Percentiles rank a stretch among this genome's conserved stretches.
phyloP scores from a whole-genome alignment of 2,329 filamentous ascomycete genomes.

The Bisporella sp. region DNA sequence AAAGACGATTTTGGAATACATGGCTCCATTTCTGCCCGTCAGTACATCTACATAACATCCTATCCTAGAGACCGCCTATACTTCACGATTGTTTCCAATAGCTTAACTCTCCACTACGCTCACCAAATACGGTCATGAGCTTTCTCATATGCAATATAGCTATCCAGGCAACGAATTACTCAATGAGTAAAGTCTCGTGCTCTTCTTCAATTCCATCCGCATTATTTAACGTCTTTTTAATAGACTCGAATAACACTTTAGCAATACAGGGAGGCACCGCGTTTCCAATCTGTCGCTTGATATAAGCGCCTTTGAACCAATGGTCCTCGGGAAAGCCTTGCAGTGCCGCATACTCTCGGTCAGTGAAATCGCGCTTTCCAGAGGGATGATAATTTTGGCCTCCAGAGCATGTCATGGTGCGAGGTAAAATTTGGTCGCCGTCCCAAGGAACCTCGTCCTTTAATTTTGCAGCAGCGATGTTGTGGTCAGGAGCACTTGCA shows the following conservation, averaged over 20 bases:
- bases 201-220: slow-evolving; percentile 25
- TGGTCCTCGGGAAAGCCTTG: slow-evolving; percentile 63
- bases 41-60: too few species aligned
- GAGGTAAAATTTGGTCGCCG: slow-evolving; percentile 38
- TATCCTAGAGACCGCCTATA: too few species aligned
- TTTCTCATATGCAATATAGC: too few species aligned
- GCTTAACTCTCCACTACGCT: too few species aligned
- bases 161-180: slow-evolving; percentile 1
- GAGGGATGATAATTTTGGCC: slow-evolving; percentile 58
- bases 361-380: slow-evolving; percentile 55
- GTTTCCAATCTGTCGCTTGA: slow-evolving; percentile 67
- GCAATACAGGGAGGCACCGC: slow-evolving; percentile 63
- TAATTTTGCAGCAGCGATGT: slow-evolving; percentile 24
- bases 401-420: slow-evolving; percentile 59
- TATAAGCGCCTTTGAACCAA: slow-evolving; percentile 40
- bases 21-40: too few species aligned
- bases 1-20: too few species aligned
- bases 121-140: too few species aligned
- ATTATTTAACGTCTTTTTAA: slow-evolving; percentile 29
- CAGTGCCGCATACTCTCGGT: slow-evolving; percentile 57
- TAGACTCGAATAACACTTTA: slow-evolving; percentile 32
- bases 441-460: slow-evolving; percentile 33
- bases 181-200: not conserved
- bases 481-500: slow-evolving; percentile 31
- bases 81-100: too few species aligned